Percentiles rank a stretch among this genome's conserved stretches.
Evolutionary conservation across 2,329 filamentous ascomycete genomes (phyloP).

Genomic region (Penicillium sp.): DNA sequence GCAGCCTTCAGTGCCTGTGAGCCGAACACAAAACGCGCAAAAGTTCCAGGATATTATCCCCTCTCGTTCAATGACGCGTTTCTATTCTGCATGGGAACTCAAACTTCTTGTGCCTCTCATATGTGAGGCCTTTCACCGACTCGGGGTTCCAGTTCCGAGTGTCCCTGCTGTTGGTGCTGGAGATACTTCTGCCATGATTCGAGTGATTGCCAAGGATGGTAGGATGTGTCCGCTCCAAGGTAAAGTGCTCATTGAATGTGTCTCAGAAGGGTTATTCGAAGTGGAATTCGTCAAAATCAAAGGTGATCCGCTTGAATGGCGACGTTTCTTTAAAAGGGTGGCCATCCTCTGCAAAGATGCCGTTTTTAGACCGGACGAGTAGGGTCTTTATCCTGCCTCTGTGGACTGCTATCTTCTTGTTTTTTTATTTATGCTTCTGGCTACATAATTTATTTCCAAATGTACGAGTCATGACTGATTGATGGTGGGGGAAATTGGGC

Average conservation of each 20-base stretch:
- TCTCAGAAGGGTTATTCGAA: conserved; percentile 67
- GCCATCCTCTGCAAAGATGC: conserved; percentile 83
- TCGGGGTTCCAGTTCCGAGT: conserved; percentile 72
- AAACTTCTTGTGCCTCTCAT: conserved; percentile 76
- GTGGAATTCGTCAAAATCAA: conserved; percentile 92
- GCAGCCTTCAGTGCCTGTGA: conserved; percentile 74
- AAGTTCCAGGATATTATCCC: conserved; percentile 91
- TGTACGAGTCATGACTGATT: conserved; percentile 17
- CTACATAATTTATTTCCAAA: background rate
- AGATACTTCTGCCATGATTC: conserved; percentile 62
- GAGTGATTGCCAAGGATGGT: conserved; percentile 68
- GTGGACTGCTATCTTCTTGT: background rate
- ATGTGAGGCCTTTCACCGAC: conserved; percentile 75
- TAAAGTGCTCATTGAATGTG: conserved; percentile 46
- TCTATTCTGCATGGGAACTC: conserved; percentile 80
- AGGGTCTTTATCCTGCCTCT: background rate
- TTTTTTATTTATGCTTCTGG: background rate
- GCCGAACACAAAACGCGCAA: conserved; percentile 83
- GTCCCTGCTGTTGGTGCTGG: conserved; percentile 47
- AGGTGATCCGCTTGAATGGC: conserved; percentile 95
- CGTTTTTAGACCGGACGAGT: conserved; percentile 62
- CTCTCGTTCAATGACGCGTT: conserved; percentile 80
- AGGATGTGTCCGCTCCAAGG: conserved; percentile 46
- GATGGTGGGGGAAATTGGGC: background rate
- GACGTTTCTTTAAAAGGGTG: conserved; percentile 95